These are phyloP conservation scores for Botryobasidium botryosum DNA, from an alignment of 768 basidiomycete genomes.

Conservation along the genomic window DNA sequence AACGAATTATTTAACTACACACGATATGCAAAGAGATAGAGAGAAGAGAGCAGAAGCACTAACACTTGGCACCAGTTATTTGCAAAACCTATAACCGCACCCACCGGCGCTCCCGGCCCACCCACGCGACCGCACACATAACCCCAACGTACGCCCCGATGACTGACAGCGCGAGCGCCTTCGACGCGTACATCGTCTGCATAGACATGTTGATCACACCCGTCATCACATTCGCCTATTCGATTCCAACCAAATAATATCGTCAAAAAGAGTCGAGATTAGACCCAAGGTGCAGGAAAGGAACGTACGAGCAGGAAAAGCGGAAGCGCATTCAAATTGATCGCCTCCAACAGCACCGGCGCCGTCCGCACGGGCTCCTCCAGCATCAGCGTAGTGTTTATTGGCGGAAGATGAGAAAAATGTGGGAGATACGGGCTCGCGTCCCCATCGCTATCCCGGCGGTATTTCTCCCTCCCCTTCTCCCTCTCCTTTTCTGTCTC, in stretches of 20 bases:
- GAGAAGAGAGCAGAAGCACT: too few species aligned
- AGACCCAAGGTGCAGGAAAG: background rate
- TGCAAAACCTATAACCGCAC: too few species aligned
- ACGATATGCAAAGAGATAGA: too few species aligned
- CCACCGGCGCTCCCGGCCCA: conserved; percentile 21
- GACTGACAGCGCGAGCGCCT: conserved; percentile 40
- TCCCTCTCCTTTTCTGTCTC: too few species aligned
- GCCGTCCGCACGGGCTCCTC: too few species aligned
- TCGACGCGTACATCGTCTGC: conserved; percentile 60
- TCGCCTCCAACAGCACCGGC: conserved; percentile 49
- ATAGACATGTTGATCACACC: conserved; percentile 70
- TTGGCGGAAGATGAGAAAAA: too few species aligned
- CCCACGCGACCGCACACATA: conserved; percentile 51
- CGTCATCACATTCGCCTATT: conserved; percentile 73
- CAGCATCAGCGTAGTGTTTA: too few species aligned
- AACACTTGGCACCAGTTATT: too few species aligned
- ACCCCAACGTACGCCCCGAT: conserved; percentile 41
- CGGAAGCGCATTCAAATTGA: conserved; percentile 65
- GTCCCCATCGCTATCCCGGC: too few species aligned
- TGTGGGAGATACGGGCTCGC: too few species aligned
- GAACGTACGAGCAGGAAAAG: conserved; percentile 65
- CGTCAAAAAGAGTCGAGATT: background rate
- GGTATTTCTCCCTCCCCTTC: too few species aligned
- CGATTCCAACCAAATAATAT: background rate
- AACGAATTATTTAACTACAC: too few species aligned